Conservation (phyloP, 768 basidiomycete species). For the Tylopilus sp. region DNA sequence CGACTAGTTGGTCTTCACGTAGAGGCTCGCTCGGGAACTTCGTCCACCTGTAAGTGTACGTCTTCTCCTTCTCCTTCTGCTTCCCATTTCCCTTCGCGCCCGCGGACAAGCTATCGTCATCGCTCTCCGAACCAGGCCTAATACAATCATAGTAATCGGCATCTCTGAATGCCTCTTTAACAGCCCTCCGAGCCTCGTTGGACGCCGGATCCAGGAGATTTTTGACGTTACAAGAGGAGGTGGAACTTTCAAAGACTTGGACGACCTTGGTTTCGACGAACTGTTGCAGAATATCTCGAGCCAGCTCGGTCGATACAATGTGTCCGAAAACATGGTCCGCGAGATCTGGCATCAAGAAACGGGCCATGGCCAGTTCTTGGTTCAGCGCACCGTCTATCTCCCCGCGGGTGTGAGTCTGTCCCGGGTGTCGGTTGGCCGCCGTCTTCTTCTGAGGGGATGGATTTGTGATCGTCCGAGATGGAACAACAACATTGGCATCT, state of each 20-base stretch:
- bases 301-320: background rate
- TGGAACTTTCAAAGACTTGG: background rate
- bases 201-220: background rate
- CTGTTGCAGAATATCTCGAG: background rate
- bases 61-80: too few species aligned
- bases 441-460: slow-evolving; percentile 2
- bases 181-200: background rate
- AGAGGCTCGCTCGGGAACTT: slow-evolving; percentile 5
- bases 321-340: slow-evolving; percentile 9
- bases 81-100: background rate
- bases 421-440: background rate
- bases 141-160: background rate
- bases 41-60: slow-evolving; percentile 4
- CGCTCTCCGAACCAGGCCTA: background rate
- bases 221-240: too few species aligned
- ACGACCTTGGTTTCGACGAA: background rate
- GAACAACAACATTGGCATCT: background rate
- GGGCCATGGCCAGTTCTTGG: slow-evolving; percentile 6
- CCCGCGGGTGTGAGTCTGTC: background rate
- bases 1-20: background rate
- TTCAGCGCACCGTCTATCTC: background rate
- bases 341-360: slow-evolving; percentile 8
- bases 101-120: background rate
- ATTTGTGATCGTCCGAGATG: background rate
- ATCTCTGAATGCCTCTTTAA: background rate